These are phyloP conservation scores for Cystoisospora suis DNA, from an alignment of 169 alveolate species.

Conservation along the genomic window DNA sequence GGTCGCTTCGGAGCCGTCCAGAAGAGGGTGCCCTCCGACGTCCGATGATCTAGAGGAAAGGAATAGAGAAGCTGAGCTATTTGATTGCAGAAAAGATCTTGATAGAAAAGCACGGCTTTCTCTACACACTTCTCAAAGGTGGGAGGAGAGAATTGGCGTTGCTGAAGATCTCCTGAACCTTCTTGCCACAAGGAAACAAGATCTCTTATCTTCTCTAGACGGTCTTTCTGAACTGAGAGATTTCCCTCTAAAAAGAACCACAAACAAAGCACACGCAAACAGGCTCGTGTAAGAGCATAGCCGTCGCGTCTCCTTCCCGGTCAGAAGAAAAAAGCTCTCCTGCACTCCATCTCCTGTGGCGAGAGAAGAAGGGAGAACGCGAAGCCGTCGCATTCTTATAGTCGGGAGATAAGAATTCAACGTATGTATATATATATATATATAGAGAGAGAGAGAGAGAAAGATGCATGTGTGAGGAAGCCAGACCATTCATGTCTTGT, in stretches of 20 bases:
- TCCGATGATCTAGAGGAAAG: conserved; percentile 95
- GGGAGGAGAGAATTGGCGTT: neutral
- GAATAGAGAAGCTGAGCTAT: conserved; percentile 92
- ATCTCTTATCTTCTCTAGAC: conserved; percentile 26
- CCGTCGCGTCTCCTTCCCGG: too few species aligned
- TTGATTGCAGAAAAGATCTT: conserved; percentile 87
- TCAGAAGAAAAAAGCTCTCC: too few species aligned
- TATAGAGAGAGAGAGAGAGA: too few species aligned
- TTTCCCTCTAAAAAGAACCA: conserved; percentile 56
- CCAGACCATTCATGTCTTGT: too few species aligned
- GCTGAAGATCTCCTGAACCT: too few species aligned
- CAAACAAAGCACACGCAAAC: neutral
- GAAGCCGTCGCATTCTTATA: too few species aligned
- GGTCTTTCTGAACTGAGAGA: conserved; percentile 29
- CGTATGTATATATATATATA: too few species aligned
- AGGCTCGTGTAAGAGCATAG: too few species aligned
- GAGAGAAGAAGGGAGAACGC: too few species aligned
- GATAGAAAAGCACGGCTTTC: conserved; percentile 71
- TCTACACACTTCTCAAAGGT: conserved; percentile 21
- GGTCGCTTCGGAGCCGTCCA: conserved; percentile 99
- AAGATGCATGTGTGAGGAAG: too few species aligned
- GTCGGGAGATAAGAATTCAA: too few species aligned
- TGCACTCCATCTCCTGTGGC: too few species aligned
- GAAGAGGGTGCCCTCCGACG: conserved; percentile 94
- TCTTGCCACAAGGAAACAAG: conserved; percentile 1